Evolutionary conservation across 345 rosid species (phyloP).

Genomic region (Isatis tinctoria): DNA sequence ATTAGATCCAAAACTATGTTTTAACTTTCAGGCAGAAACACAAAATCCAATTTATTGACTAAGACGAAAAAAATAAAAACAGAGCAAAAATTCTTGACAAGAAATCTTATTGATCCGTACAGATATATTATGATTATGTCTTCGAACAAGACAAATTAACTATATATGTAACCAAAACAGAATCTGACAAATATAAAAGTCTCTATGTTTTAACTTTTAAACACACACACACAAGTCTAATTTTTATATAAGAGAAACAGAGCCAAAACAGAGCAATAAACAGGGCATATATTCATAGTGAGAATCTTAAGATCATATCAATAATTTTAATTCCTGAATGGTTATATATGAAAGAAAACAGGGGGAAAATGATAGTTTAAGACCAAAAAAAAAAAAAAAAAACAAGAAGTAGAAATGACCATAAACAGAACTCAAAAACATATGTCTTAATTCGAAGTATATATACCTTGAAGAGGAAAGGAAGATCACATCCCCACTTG

Average conservation of each 20-base stretch:
- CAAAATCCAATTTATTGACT: not conserved
- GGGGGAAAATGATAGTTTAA: too few species aligned
- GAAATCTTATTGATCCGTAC: too few species aligned
- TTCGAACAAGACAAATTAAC: not conserved
- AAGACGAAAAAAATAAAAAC: not conserved
- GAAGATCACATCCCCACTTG: constrained; percentile 91
- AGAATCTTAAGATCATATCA: not conserved
- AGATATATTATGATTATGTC: not conserved
- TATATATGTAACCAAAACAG: not conserved
- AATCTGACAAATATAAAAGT: not conserved
- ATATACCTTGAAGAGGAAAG: constrained; percentile 88
- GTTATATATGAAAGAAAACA: not conserved
- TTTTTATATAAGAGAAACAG: not conserved
- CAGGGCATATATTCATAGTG: not conserved
- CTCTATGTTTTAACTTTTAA: not conserved
- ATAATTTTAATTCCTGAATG: not conserved
- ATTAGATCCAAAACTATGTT: not conserved
- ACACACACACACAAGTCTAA: not conserved
- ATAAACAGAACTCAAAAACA: not conserved
- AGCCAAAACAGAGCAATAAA: not conserved
- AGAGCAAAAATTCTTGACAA: not conserved
- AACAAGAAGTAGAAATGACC: not conserved
- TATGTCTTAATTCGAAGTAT: not conserved
- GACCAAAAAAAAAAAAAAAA: too few species aligned
- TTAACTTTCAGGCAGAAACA: not conserved